Evolutionary conservation across 2,329 filamentous ascomycete species (phyloP), one percentile per base, ranked within the genome.

Genomic region (Claviceps purpurea): DNA sequence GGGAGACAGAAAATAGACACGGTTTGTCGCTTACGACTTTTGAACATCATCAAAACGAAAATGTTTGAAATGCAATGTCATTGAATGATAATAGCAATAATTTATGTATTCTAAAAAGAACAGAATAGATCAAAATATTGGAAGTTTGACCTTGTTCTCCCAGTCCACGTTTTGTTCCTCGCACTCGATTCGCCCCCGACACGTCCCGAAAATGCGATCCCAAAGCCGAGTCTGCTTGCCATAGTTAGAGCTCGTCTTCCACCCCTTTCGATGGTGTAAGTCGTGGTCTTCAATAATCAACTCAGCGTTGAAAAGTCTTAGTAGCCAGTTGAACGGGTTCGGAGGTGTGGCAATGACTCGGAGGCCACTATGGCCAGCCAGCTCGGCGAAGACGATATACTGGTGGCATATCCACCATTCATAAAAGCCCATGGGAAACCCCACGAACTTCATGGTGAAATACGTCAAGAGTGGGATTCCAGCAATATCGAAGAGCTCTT

Each of bases 351-450:
- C 49, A 18, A 49, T 22, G 1, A 54, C 37, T 1, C 52, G 49
- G 2, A 51, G 45, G 20, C 52, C 52, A 13, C 52, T 54, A 8
- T 54, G 52, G 39, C 52, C 52, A 13, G 49, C 49, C 13, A 54
- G 41, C 24, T 54, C 52, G 14, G 49, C 52, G 14, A 51, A 54
- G 14, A 54, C 49, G 18, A 54, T 24, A 3, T 54, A 54, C 52
- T 54, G 49, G 41, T 54, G 52, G 38, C 52, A 54, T 6, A 54
- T 40, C 52, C 52, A 54, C 52, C 52, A 54, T 13, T 54, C 52
- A 13, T 51, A 54, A 16, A 54, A 54, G 18, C 52, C 52, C 52
- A 54, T 54, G 0, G 52, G 52, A 8, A 54, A 49, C 4, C 52
- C 52, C 26, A 54, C 41, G 4, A 51, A 20, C 11, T 49, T 54